Percentiles rank a stretch among this genome's conserved stretches.
These are phyloP conservation scores for Venturia pyrina DNA, from an alignment of 2,329 filamentous ascomycete species.

Conservation along the genomic window DNA sequence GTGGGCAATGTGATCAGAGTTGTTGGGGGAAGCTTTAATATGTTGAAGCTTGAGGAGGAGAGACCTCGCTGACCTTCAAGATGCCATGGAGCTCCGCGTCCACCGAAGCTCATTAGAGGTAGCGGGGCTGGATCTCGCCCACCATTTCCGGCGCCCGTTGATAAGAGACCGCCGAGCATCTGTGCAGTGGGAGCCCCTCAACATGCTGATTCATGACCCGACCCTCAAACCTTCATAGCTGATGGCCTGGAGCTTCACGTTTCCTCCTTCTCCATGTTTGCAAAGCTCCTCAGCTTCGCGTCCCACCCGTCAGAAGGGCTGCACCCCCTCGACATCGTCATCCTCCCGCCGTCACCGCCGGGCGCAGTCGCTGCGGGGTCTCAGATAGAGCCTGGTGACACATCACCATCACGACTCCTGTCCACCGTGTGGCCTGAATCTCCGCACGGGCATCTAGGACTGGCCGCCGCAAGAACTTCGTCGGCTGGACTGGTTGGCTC, in stretches of 20 bases:
- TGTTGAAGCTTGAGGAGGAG: neutral
- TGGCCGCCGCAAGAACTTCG: no score
- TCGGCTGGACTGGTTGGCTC: neutral
- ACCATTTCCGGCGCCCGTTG: neutral
- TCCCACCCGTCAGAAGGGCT: neutral
- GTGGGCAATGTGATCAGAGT: neutral
- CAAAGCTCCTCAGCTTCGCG: neutral
- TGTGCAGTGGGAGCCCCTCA: no score
- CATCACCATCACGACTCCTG: conserved; percentile 4
- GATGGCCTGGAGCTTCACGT: neutral
- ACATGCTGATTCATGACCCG: neutral
- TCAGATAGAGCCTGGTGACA: conserved; percentile 6
- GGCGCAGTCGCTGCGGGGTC: neutral
- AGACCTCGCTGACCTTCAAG: no score
- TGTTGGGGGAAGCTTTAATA: neutral
- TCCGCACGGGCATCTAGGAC: neutral
- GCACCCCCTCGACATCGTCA: neutral
- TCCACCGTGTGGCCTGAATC: neutral
- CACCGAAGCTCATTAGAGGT: neutral
- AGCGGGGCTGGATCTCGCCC: neutral
- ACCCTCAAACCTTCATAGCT: neutral
- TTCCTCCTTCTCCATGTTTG: neutral
- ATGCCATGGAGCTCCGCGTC: no score
- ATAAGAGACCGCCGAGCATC: neutral
- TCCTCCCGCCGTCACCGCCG: neutral